Conservation (phyloP, 2,329 filamentous ascomycete genomes). For the Alternaria ventricosa region DNA sequence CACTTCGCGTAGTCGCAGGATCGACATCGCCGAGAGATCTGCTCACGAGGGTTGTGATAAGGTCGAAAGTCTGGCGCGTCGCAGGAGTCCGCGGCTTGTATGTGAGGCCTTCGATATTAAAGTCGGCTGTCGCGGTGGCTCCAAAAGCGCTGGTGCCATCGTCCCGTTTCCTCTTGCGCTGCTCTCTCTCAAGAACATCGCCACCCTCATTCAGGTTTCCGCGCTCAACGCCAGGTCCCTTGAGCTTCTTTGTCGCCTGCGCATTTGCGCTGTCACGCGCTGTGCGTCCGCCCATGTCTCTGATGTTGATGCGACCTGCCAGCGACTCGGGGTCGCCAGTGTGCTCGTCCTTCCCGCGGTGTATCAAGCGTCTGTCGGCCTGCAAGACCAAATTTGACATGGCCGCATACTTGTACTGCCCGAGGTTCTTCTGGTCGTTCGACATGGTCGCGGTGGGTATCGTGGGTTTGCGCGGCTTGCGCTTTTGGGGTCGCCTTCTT, state of each 20-base stretch:
- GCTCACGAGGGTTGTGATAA: slow-evolving; percentile 90
- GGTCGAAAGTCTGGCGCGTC: slow-evolving; percentile 90
- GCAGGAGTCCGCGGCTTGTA: slow-evolving; percentile 92
- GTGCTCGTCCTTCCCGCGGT: slow-evolving; percentile 89
- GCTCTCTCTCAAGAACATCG: slow-evolving; percentile 82
- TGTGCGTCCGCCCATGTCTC: slow-evolving; percentile 90
- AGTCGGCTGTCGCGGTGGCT: slow-evolving; percentile 76
- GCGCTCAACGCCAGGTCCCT: slow-evolving; percentile 73
- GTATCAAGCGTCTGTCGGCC: slow-evolving; percentile 95
- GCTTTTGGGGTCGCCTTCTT: slow-evolving; percentile 19
- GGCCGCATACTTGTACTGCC: slow-evolving; percentile 98
- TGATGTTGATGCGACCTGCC: slow-evolving; percentile 89
- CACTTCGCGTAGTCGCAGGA: slow-evolving; percentile 89
- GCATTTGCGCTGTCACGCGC: slow-evolving; percentile 81
- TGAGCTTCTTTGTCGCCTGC: slow-evolving; percentile 73
- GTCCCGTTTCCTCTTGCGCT: slow-evolving; percentile 81
- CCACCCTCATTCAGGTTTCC: slow-evolving; percentile 80
- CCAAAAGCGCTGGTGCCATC: slow-evolving; percentile 71
- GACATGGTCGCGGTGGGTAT: slow-evolving; percentile 32
- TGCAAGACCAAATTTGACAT: slow-evolving; percentile 99
- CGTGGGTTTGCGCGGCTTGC: slow-evolving; percentile 27
- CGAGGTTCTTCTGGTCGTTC: slow-evolving; percentile 67
- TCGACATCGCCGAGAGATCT: slow-evolving; percentile 90
- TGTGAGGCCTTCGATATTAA: slow-evolving; percentile 86
- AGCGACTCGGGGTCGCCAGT: slow-evolving; percentile 98